Percentiles rank a stretch among this genome's conserved stretches.
phyloP scores from a whole-genome alignment of 2,329 filamentous ascomycete genomes.

The Furcasterigmium sp. region DNA sequence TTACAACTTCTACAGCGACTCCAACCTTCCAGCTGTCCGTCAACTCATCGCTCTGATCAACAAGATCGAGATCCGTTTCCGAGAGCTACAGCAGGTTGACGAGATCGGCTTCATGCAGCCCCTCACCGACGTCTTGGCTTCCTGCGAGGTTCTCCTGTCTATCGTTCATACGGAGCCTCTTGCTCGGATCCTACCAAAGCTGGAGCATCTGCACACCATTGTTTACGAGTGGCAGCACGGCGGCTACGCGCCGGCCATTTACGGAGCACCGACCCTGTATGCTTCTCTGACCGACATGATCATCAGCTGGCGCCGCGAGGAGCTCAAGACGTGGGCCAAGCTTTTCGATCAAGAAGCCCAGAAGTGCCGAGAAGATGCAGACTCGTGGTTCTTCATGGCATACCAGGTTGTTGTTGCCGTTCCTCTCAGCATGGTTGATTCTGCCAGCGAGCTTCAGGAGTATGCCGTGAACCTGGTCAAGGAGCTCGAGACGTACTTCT shows the following conservation, averaged over 20 bases:
- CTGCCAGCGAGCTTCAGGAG: conserved; percentile 50
- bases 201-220: conserved; percentile 80
- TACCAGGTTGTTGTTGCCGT: conserved; percentile 84
- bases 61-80: conserved; percentile 67
- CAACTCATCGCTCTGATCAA: conserved; percentile 66
- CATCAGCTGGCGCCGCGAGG: conserved; percentile 83
- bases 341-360: conserved; percentile 79
- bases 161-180: conserved; percentile 78
- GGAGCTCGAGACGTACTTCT: conserved; percentile 75
- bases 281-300: conserved; percentile 75
- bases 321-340: conserved; percentile 86
- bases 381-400: conserved; percentile 93
- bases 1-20: conserved; percentile 88
- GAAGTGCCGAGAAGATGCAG: conserved; percentile 71
- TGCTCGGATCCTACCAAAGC: conserved; percentile 76
- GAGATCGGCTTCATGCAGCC: conserved; percentile 70
- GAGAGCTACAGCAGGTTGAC: conserved; percentile 60
- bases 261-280: conserved; percentile 65
- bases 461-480: conserved; percentile 68
- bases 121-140: conserved; percentile 69
- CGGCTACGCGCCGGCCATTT: conserved; percentile 77
- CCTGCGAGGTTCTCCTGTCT: conserved; percentile 69
- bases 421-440: conserved; percentile 60
- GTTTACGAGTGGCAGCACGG: conserved; percentile 91
- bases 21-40: conserved; percentile 71